Conservation (phyloP, 1,139 yeast species). For the Blastobotrys niveus region DNA sequence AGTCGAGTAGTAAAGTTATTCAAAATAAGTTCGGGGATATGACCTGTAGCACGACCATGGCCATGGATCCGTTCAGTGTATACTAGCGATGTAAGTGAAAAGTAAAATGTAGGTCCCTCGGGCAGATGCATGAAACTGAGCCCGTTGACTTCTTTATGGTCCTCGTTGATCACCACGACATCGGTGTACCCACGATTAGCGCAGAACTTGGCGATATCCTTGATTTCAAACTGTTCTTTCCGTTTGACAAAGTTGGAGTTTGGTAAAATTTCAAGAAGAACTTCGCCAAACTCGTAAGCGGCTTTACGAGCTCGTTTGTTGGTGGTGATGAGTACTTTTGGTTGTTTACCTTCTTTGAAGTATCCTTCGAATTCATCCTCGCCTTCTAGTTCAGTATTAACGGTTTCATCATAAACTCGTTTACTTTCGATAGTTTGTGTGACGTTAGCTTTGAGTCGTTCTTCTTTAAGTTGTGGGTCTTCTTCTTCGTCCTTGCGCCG, state of each 20-base stretch:
- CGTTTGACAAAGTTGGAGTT: conserved; percentile 82
- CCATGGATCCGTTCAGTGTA: conserved; percentile 53
- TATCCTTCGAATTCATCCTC: conserved; percentile 70
- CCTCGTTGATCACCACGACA: conserved; percentile 83
- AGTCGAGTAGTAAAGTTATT: conserved; percentile 88
- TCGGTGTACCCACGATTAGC: conserved; percentile 81
- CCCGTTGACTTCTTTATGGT: conserved; percentile 86
- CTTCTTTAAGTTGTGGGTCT: conserved; percentile 75
- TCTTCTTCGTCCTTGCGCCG: conserved; percentile 79
- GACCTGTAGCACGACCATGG: conserved; percentile 87
- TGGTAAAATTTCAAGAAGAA: conserved; percentile 78
- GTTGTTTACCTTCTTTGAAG: conserved; percentile 53
- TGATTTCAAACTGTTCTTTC: conserved; percentile 73
- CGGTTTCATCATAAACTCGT: conserved; percentile 87
- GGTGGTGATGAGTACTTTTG: conserved; percentile 85
- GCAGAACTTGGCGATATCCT: conserved; percentile 81
- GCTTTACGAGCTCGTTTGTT: conserved; percentile 77
- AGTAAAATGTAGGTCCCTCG: conserved; percentile 90
- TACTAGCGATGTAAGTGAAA: conserved; percentile 71
- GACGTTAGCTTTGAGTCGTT: conserved; percentile 71
- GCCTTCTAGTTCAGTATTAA: conserved; percentile 66
- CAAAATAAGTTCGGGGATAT: conserved; percentile 83
- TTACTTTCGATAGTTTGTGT: conserved; percentile 86
- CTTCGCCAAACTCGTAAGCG: conserved; percentile 88
- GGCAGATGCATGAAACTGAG: conserved; percentile 90